Percentiles rank a stretch among this genome's conserved stretches.
Conservation (phyloP, 306 rosid species). For the Trifolium repens region DNA sequence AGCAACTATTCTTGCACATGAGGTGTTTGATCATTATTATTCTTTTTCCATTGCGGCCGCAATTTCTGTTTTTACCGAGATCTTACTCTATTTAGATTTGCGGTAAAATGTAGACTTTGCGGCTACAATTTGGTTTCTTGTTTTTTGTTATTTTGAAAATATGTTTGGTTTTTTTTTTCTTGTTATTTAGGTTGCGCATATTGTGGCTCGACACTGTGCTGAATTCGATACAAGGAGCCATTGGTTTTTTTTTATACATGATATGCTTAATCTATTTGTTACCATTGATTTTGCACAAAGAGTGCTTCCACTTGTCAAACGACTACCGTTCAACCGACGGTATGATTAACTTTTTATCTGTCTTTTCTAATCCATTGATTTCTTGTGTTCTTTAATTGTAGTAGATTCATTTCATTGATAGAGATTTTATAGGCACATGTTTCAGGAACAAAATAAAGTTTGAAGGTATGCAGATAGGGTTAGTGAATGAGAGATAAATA, state of each 20-base stretch:
- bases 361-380: background rate
- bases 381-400: too few species aligned
- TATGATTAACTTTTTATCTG: constrained; percentile 32
- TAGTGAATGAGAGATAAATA: too few species aligned
- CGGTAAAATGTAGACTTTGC: too few species aligned
- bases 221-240: constrained; percentile 63
- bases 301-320: constrained; percentile 64
- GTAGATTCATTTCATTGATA: background rate
- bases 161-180: background rate
- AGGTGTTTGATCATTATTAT: constrained; percentile 49
- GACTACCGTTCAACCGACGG: constrained; percentile 81
- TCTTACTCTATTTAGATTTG: background rate
- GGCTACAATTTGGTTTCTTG: too few species aligned
- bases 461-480: too few species aligned
- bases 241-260: constrained; percentile 57
- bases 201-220: constrained; percentile 77
- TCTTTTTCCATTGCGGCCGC: too few species aligned
- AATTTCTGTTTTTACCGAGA: too few species aligned
- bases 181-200: constrained; percentile 76
- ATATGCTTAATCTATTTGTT: constrained; percentile 38
- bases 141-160: too few species aligned
- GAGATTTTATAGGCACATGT: too few species aligned
- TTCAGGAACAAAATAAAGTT: too few species aligned
- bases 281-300: constrained; percentile 62
- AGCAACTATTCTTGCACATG: constrained; percentile 80